Percentiles rank a stretch among this genome's conserved stretches.
Evolutionary conservation across 306 rosid genomes (phyloP).

Genomic region (Rosa lucieae): DNA sequence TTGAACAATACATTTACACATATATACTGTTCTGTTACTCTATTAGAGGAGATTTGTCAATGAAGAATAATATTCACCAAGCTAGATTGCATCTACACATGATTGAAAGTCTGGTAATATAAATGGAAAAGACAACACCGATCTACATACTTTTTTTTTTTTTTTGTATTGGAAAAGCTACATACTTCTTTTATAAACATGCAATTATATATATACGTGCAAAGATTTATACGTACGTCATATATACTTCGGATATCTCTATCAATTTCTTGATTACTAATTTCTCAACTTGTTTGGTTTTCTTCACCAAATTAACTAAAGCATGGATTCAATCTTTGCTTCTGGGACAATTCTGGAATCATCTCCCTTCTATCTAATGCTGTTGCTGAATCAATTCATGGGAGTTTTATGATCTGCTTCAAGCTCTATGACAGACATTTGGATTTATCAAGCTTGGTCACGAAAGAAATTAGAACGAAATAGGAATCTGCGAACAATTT

Average conservation of each 20-base stretch:
- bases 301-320: constrained; percentile 43
- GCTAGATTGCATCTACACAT: neutral
- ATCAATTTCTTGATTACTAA: constrained; percentile 31
- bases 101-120: neutral
- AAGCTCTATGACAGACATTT: neutral
- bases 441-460: neutral
- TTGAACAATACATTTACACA: too few species aligned
- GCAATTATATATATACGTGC: neutral
- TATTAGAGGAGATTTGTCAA: neutral
- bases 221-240: neutral
- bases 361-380: neutral
- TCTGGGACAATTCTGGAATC: constrained; percentile 9
- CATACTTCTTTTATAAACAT: neutral
- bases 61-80: neutral
- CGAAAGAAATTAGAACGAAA: neutral
- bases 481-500: neutral
- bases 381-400: neutral
- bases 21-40: too few species aligned
- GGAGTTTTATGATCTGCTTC: neutral
- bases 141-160: too few species aligned
- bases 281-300: constrained; percentile 36
- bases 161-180: too few species aligned
- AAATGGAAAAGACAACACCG: neutral
- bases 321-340: constrained; percentile 16
- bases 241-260: constrained; percentile 1